Base-by-base conservation (phyloP, 139 green algal species). In the Mychonastes homosphaera region DNA sequence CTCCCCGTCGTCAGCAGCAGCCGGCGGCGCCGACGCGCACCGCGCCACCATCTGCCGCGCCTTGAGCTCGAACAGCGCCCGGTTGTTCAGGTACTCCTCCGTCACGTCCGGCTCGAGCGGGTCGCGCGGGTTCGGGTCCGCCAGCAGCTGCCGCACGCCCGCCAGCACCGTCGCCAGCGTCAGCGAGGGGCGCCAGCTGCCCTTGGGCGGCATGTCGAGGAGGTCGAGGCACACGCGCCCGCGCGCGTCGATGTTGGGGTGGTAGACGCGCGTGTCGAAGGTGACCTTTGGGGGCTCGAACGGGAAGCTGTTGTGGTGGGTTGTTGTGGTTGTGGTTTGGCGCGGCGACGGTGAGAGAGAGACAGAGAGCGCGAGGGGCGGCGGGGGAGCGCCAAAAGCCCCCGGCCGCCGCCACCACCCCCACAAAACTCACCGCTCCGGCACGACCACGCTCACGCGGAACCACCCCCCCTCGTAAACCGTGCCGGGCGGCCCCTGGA, bases 161-260 rank as follows among this genome's bases (percentile, higher is more conserved):
- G 67, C 34, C 26, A 87, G 71, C 41, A 88, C 66, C 0, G 63
- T 80, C 32, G 28, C 5, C 35, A 82, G 30, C 60, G 75, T 81
- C 39, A 84, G 64, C 12, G 58, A 56, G 8, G 80, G 79, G 26
- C 55, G 64, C 80, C 80, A 87, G 5, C 54, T 53, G 10, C 79
- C 79, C 59, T 85, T 87, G 21, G 79, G 80, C 0, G 76, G 76
- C 66, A 79, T 69, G 55, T 88, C 81, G 3, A 89, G 62, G 3
- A 79, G 67, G 58, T 84, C 74, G 3, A 80, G 54, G 66, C 78
- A 84, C 12, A 85, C 81, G 16, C 71, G 58, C 27, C 73, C 80
- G 35, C 68, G 65, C 9, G 59, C 41, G n/a, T 84, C 72, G 18
- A 88, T 81, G 73, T 89, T 89, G 15, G 79, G 79, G 51, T 89